phyloP scores from a whole-genome alignment of 371 early-diverging fungal genomes.

The Syncephalastrum racemosum region DNA sequence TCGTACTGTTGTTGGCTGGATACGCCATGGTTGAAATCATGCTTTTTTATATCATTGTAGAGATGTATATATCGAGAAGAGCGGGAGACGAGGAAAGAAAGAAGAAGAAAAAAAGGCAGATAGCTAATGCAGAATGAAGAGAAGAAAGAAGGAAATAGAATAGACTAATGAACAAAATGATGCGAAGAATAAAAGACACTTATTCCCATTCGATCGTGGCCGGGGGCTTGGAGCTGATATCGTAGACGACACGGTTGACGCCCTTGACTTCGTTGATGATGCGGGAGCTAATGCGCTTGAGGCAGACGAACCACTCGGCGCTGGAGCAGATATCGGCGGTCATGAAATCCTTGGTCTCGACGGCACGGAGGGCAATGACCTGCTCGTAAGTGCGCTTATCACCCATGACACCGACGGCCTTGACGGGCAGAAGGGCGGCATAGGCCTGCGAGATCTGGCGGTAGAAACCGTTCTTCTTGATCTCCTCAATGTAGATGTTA shows the following conservation, averaged over 20 bases:
- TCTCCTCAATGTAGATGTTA: slow-evolving; percentile 96
- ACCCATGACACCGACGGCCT: slow-evolving; percentile 98
- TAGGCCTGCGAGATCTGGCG: slow-evolving; percentile 97
- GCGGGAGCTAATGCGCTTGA: slow-evolving; percentile 89
- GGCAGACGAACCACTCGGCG: slow-evolving; percentile 53
- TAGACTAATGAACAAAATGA: too few relatives aligned
- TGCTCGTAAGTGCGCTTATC: slow-evolving; percentile 98
- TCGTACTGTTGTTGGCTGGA: too few relatives aligned
- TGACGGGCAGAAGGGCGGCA: slow-evolving; percentile 92
- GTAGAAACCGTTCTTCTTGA: slow-evolving; percentile 94
- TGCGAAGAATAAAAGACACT: slow-evolving; percentile 3
- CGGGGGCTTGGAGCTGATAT: slow-evolving; percentile 94
- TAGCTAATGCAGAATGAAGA: too few relatives aligned
- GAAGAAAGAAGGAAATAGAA: too few relatives aligned
- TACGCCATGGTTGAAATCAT: too few relatives aligned
- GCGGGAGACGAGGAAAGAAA: too few relatives aligned
- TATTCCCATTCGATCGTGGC: slow-evolving; percentile 96
- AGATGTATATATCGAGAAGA: too few relatives aligned
- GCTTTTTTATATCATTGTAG: too few relatives aligned
- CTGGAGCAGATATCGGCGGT: slow-evolving; percentile 91
- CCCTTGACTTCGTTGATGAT: slow-evolving; percentile 98
- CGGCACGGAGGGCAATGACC: slow-evolving; percentile 95
- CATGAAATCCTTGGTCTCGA: slow-evolving; percentile 97
- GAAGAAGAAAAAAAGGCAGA: too few relatives aligned
- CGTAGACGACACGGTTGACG: slow-evolving; percentile 96